phyloP scores from a whole-genome alignment of 208 protist species.

The Trypanosoma brucei region DNA sequence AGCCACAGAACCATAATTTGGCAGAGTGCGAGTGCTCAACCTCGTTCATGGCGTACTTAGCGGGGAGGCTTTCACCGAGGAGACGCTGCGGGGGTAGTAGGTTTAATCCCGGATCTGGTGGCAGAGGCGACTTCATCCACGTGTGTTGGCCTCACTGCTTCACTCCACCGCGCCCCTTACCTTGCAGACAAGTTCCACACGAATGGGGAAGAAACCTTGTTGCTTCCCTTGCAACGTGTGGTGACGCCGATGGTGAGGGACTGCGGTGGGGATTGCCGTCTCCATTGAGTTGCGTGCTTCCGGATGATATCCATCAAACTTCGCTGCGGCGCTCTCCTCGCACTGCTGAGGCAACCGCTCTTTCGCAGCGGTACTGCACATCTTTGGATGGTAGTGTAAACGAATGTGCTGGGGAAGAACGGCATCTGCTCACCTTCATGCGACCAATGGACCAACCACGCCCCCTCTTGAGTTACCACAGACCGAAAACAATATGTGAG shows the following conservation, averaged over 20 bases:
- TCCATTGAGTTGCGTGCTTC: too few species aligned
- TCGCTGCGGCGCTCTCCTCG: background rate
- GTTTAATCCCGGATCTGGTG: background rate
- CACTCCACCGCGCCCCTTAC: background rate
- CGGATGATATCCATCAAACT: background rate
- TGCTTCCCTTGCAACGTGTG: too few species aligned
- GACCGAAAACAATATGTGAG: too few species aligned
- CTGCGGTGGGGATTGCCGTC: too few species aligned
- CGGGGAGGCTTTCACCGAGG: background rate
- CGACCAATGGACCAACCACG: constrained; percentile 10
- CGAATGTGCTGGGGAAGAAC: background rate
- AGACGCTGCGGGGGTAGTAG: background rate
- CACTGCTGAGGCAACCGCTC: background rate
- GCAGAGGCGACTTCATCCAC: background rate
- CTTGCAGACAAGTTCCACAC: too few species aligned
- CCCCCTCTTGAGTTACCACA: constrained; percentile 1
- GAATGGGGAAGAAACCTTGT: too few species aligned
- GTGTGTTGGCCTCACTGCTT: background rate
- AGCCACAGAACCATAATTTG: too few species aligned
- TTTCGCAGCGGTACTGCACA: background rate
- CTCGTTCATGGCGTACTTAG: too few species aligned
- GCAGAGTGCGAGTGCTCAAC: too few species aligned
- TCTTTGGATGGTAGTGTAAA: background rate
- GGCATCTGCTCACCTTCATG: constrained; percentile 12
- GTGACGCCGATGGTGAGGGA: too few species aligned